Evolutionary conservation across 176 grass and related monocot species (phyloP).

Genomic region (Oryza meyeriana): DNA sequence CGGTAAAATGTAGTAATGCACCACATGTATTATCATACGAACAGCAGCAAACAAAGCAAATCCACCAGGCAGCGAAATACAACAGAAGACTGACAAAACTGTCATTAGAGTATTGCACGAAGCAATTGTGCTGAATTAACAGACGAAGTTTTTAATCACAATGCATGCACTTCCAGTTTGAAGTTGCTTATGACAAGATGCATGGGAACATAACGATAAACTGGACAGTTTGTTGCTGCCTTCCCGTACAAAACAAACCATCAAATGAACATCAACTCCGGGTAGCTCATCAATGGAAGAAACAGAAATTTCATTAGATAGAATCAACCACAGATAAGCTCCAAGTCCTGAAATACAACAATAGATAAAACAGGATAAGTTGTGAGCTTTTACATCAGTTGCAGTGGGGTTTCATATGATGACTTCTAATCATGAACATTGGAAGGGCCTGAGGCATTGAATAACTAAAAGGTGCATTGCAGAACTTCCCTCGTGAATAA

Average conservation of each 20-base stretch:
- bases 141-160: conserved; percentile 44
- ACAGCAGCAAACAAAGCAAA: background rate
- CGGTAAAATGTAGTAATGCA: background rate
- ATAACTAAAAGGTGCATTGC: background rate
- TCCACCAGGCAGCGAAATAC: background rate
- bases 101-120: background rate
- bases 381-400: background rate
- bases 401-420: background rate
- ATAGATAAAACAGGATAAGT: background rate
- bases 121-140: conserved; percentile 10
- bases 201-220: conserved; percentile 13
- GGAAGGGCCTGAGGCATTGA: background rate
- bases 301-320: background rate
- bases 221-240: conserved; percentile 37
- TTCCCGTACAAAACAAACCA: conserved; percentile 42
- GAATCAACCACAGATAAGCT: conserved; percentile 15
- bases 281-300: conserved; percentile 28
- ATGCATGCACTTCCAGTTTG: conserved; percentile 37
- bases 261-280: conserved; percentile 32
- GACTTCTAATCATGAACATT: background rate
- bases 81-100: background rate
- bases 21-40: too few relatives aligned
- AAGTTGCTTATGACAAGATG: conserved; percentile 51
- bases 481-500: background rate
- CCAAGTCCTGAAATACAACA: conserved; percentile 26